Conservation (phyloP, 2,329 filamentous ascomycete genomes). For the Ophioceras dolichostomum region DNA sequence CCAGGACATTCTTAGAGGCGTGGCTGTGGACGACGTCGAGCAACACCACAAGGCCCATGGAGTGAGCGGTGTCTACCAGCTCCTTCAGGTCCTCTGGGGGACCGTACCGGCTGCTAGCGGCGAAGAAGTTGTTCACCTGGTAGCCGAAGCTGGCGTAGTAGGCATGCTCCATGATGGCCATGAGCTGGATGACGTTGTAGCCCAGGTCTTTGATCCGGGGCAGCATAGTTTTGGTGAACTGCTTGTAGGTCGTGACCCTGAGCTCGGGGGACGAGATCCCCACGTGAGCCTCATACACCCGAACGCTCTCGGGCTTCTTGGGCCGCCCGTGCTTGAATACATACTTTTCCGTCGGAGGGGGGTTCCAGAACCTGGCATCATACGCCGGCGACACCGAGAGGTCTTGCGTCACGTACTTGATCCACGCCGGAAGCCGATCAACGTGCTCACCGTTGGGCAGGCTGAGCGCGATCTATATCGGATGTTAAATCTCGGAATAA, state of each 20-base stretch:
- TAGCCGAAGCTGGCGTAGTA: constrained; percentile 99
- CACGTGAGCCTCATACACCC: constrained; percentile 97
- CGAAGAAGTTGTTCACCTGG: constrained; percentile 98
- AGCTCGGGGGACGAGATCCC: constrained; percentile 90
- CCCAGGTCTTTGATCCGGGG: constrained; percentile 81
- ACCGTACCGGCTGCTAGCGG: constrained; percentile 90
- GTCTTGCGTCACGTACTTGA: constrained; percentile 93
- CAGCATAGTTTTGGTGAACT: constrained; percentile 88
- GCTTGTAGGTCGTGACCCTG: constrained; percentile 87
- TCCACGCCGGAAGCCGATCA: constrained; percentile 90
- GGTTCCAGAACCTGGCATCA: constrained; percentile 96
- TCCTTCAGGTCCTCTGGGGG: constrained; percentile 92
- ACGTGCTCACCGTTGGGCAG: constrained; percentile 68
- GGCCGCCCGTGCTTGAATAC: constrained; percentile 74
- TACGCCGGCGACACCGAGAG: constrained; percentile 81
- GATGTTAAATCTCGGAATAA: too few relatives aligned
- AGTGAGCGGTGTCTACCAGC: constrained; percentile 87
- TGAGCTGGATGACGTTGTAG: constrained; percentile 96
- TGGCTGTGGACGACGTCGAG: constrained; percentile 97
- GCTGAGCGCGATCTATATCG: constrained; percentile 63
- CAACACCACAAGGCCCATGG: constrained; percentile 79
- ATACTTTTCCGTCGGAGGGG: constrained; percentile 63
- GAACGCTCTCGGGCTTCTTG: constrained; percentile 70
- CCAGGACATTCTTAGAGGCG: constrained; percentile 92
- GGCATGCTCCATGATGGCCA: constrained; percentile 98